Evolutionary conservation across 2,329 filamentous ascomycete genomes (phyloP), one percentile per base, ranked within the genome.

Genomic region (Geosmithia flava): DNA sequence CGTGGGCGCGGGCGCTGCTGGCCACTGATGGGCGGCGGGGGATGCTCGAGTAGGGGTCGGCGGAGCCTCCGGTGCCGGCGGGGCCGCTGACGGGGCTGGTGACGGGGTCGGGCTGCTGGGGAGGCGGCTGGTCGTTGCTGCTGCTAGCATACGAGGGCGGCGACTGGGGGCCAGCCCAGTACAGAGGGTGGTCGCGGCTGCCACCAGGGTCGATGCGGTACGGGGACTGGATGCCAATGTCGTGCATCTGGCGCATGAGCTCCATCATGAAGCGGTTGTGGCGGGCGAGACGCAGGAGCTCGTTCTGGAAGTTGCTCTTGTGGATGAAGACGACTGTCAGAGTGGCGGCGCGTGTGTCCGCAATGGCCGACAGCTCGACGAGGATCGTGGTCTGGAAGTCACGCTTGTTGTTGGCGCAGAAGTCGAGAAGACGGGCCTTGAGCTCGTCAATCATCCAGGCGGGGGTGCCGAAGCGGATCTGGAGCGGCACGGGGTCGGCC

Each of bases 261-360:
- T 93, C 88, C 53, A 85, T 89, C 54, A 94, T 89, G 65, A 97
- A 95, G 61, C 90, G 93, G 73, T 96, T 96, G 58, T 93, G 86
- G 17, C 91, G 80, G 56, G 85, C 87, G 2, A 97, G 76, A 68
- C 91, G 89, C 20, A 96, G 74, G 43, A 94, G 73, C 62, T 97
- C 91, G 61, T 96, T 96, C 62, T 97, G 91, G 78, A 86, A 96
- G 63, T 91, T 96, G 50, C 85, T 88, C 65, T 96, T 96, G 76
- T 96, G 95, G 72, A 96, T 96, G 71, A 95, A 95, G 58, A 96
- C 83, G 49, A 97, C 81, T 64, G 95, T 96, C 59, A 96, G 76
- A 3, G 82, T 89, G 59, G 95, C 83, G 6, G 84, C 86, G 61
- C 91, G 87, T 37, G 89, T 87, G 56, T 95, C 83, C 20, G 83